Conservation (phyloP, 2,329 filamentous ascomycete species). For the Periconia sp. region DNA sequence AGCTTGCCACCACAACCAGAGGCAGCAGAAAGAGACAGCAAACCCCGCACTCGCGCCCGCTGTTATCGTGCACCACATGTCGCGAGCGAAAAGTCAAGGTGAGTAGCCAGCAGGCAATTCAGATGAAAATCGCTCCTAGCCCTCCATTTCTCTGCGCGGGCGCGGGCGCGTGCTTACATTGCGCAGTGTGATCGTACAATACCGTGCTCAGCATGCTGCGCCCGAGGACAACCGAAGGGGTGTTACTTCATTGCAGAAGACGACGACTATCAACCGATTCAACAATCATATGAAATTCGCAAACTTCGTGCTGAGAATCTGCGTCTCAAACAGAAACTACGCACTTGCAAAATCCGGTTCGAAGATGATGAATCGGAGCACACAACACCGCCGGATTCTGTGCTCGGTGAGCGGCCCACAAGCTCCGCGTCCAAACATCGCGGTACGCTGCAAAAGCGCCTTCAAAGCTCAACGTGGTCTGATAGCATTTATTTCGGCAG, state of each 20-base stretch:
- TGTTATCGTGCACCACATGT: slow-evolving; percentile 57
- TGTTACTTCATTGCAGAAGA: slow-evolving; percentile 56
- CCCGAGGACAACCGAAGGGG: slow-evolving; percentile 54
- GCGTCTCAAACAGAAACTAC: slow-evolving; percentile 51
- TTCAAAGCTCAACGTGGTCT: slow-evolving; percentile 47
- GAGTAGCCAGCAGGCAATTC: slow-evolving; percentile 10
- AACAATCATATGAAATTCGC: slow-evolving; percentile 56
- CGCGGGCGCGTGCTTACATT: slow-evolving; percentile 7
- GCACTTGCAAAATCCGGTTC: slow-evolving; percentile 37
- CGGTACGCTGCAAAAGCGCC: slow-evolving; percentile 40
- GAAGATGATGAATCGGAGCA: slow-evolving; percentile 47
- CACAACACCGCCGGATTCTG: slow-evolving; percentile 26
- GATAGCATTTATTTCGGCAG: slow-evolving; percentile 59
- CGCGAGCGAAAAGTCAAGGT: slow-evolving; percentile 58
- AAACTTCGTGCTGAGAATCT: slow-evolving; percentile 55
- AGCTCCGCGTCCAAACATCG: slow-evolving; percentile 30
- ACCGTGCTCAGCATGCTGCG: slow-evolving; percentile 57
- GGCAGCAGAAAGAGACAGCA: slow-evolving; percentile 42
- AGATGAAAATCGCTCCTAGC: not conserved
- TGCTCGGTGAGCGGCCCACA: slow-evolving; percentile 22
- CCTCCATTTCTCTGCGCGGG: not conserved
- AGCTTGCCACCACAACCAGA: slow-evolving; percentile 11
- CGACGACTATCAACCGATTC: slow-evolving; percentile 53
- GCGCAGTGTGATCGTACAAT: slow-evolving; percentile 56
- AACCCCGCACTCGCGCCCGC: slow-evolving; percentile 50